Evolutionary conservation across 495 filamentous ascomycete species (phyloP).

Genomic region (Lasiosphaeria ovina): DNA sequence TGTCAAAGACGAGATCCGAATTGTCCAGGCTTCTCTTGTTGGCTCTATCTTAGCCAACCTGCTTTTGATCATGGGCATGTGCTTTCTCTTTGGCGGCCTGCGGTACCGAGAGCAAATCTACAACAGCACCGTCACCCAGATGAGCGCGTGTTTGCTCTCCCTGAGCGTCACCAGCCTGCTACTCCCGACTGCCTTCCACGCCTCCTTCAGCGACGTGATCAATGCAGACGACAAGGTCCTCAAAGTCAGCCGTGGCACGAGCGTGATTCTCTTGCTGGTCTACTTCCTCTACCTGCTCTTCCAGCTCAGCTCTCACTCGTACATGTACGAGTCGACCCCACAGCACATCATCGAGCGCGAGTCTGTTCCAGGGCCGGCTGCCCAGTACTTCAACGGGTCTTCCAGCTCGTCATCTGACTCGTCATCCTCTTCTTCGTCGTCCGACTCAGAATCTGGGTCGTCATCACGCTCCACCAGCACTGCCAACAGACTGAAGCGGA

Average conservation of each 20-base stretch:
- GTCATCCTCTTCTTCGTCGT: constrained; percentile 42
- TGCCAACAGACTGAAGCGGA: constrained; percentile 3
- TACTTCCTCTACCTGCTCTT: constrained; percentile 84
- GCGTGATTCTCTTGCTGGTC: constrained; percentile 75
- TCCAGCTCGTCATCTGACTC: constrained; percentile 60
- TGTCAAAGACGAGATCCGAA: constrained; percentile 71
- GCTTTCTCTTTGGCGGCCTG: constrained; percentile 79
- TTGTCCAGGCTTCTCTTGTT: constrained; percentile 82
- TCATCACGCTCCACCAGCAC: not conserved
- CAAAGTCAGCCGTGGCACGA: constrained; percentile 82
- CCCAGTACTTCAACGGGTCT: constrained; percentile 69
- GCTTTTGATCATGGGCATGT: constrained; percentile 85
- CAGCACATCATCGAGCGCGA: constrained; percentile 87
- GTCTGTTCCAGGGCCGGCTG: constrained; percentile 73
- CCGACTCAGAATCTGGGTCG: constrained; percentile 18
- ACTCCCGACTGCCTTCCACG: constrained; percentile 74
- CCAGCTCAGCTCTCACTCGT: constrained; percentile 85
- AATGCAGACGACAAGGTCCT: constrained; percentile 66
- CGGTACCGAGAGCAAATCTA: constrained; percentile 89
- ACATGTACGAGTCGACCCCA: constrained; percentile 85
- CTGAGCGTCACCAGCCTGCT: constrained; percentile 77
- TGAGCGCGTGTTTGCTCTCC: constrained; percentile 87
- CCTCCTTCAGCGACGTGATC: constrained; percentile 61
- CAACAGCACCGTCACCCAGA: constrained; percentile 89
- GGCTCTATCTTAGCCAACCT: constrained; percentile 89